Evolutionary conservation across 1,284 basidiomycete genomes (phyloP).

Genomic region (Rhodotorula sp.): DNA sequence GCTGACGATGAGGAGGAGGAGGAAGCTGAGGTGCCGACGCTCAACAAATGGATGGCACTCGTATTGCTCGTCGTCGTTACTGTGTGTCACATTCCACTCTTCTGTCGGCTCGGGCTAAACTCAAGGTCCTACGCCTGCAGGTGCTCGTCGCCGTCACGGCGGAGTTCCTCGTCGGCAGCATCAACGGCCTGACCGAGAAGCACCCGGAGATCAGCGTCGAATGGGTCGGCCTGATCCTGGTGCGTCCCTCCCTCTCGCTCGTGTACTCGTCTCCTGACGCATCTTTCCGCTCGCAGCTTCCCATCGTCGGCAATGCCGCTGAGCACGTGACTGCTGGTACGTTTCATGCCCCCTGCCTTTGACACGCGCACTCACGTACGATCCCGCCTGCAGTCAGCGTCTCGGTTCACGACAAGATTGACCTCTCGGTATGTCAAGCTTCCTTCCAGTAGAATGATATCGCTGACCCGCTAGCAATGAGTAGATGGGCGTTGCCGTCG

Average conservation of each 20-base stretch:
- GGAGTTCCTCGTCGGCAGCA: conserved; percentile 46
- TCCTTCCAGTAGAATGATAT: background rate
- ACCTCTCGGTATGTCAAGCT: conserved; percentile 48
- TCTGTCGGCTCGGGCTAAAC: background rate
- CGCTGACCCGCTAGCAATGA: conserved; percentile 59
- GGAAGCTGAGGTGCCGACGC: conserved; percentile 57
- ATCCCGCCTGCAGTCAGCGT: conserved; percentile 45
- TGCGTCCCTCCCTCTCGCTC: conserved; percentile 6
- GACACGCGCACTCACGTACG: background rate
- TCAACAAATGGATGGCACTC: conserved; percentile 61
- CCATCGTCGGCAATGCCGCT: conserved; percentile 49
- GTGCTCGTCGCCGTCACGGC: conserved; percentile 57
- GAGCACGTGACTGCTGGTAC: conserved; percentile 14
- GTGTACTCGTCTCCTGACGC: no score
- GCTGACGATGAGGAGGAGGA: conserved; percentile 54
- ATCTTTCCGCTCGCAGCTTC: conserved; percentile 21
- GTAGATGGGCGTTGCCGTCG: conserved; percentile 77
- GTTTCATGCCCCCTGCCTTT: background rate
- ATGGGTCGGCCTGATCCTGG: conserved; percentile 50
- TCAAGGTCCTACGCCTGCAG: no score
- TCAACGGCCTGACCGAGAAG: conserved; percentile 53
- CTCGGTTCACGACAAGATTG: conserved; percentile 59
- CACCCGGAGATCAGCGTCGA: conserved; percentile 56
- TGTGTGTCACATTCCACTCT: conserved; percentile 49
- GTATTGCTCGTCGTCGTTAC: conserved; percentile 64